Evolutionary conservation across 805 yeast genomes (phyloP).

Genomic region (Candida sithepensis): DNA sequence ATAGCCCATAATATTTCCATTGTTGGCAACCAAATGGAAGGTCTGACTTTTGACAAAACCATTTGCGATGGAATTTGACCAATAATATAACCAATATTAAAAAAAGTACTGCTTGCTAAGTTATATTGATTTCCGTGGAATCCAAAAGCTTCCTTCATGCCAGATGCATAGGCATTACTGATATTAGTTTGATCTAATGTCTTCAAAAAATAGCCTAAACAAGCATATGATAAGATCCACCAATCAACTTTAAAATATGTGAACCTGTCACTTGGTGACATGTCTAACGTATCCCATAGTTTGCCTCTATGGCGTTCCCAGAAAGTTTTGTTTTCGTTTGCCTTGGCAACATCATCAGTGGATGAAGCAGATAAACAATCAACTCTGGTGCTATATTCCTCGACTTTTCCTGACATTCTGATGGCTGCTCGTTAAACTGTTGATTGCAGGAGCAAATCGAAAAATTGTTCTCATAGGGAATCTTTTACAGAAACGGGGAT

Average conservation of each 20-base stretch:
- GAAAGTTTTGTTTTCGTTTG: conserved; percentile 1
- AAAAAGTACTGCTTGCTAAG: conserved; percentile 3
- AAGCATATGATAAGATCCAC: conserved; percentile 35
- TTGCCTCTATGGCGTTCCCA: conserved; percentile 15
- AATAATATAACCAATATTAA: conserved; percentile 44
- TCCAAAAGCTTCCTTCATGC: conserved; percentile 48
- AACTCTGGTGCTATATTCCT: no score
- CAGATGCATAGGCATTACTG: conserved; percentile 55
- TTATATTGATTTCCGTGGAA: conserved; percentile 7
- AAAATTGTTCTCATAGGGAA: no score
- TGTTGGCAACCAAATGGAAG: conserved; percentile 14
- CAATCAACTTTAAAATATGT: conserved; percentile 32
- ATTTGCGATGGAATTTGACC: conserved; percentile 60
- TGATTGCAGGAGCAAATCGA: no score
- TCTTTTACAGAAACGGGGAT: no score
- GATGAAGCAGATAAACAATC: no score
- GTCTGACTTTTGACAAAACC: conserved; percentile 7
- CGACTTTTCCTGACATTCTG: no score
- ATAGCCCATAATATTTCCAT: conserved; percentile 20
- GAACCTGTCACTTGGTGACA: conserved; percentile 41
- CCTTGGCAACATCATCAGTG: background rate
- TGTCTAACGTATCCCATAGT: conserved; percentile 18
- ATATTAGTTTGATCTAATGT: conserved; percentile 52
- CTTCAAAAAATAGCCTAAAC: conserved; percentile 45
- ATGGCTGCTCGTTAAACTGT: no score